Evolutionary conservation across 208 protist species (phyloP).

Genomic region (Phytomonas sp.): DNA sequence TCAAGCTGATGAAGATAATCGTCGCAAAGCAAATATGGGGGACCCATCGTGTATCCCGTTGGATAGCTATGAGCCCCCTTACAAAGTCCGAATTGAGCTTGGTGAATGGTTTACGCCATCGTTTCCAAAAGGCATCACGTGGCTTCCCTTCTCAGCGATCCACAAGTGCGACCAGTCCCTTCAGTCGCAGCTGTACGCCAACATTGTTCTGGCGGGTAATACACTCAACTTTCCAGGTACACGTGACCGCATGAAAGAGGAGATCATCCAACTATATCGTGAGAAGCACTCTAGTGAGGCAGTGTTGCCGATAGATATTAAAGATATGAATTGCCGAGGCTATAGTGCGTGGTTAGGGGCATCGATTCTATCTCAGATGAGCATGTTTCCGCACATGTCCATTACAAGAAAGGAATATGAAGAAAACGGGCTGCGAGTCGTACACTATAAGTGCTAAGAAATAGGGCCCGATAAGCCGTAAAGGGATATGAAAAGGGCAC

Average conservation of each 20-base stretch:
- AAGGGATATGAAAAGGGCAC: background rate
- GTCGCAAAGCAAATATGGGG: background rate
- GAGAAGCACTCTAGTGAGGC: conserved; percentile 80
- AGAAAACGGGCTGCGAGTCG: conserved; percentile 70
- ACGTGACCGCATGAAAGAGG: conserved; percentile 71
- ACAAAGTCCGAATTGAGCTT: conserved; percentile 75
- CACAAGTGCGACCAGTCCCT: conserved; percentile 87
- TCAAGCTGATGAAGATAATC: background rate
- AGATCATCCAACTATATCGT: conserved; percentile 82
- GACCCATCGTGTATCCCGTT: conserved; percentile 10
- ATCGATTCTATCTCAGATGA: conserved; percentile 72
- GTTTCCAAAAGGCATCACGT: conserved; percentile 84
- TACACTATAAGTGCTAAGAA: conserved; percentile 85
- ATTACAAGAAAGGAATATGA: conserved; percentile 82
- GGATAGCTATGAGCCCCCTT: conserved; percentile 47
- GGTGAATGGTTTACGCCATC: conserved; percentile 76
- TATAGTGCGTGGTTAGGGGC: conserved; percentile 84
- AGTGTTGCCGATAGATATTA: conserved; percentile 63
- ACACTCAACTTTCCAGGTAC: conserved; percentile 83
- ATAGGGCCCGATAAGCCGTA: background rate
- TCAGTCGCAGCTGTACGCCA: conserved; percentile 83
- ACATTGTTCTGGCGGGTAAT: conserved; percentile 92
- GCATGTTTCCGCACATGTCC: conserved; percentile 81
- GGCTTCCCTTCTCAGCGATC: conserved; percentile 88
- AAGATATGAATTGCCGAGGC: conserved; percentile 54